Conservation (phyloP, 805 yeast genomes). For the Schwanniomyces pseudopolymorphus region DNA sequence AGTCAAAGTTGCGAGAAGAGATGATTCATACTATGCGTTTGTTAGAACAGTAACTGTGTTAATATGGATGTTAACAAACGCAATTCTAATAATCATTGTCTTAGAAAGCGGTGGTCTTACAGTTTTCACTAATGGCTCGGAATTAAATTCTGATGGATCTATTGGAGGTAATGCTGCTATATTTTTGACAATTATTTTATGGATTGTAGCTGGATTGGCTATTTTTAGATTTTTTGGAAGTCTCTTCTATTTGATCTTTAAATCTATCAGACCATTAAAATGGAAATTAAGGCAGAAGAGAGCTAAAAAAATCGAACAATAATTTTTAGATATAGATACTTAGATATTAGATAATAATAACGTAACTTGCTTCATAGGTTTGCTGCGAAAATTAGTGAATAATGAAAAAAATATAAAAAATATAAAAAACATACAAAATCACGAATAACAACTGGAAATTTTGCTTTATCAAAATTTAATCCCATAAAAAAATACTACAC, state of each 20-base stretch:
- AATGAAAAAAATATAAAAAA: not conserved
- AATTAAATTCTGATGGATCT: conserved; percentile 27
- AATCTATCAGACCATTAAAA: conserved; percentile 37
- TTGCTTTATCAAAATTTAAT: no score
- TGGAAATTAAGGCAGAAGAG: conserved; percentile 33
- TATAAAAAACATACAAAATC: not conserved
- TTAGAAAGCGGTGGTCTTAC: conserved; percentile 79
- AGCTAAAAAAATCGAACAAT: conserved; percentile 5
- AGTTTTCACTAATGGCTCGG: conserved; percentile 30
- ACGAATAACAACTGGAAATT: no score
- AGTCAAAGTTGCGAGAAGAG: conserved; percentile 27
- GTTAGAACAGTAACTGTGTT: conserved; percentile 87
- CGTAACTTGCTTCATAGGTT: no score
- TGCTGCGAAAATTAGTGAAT: not conserved
- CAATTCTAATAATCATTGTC: conserved; percentile 78
- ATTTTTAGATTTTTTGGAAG: conserved; percentile 80
- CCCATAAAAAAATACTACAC: no score
- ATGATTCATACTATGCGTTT: conserved; percentile 84
- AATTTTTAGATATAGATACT: not conserved
- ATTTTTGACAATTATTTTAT: conserved; percentile 80
- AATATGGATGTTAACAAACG: conserved; percentile 85
- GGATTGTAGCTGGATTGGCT: conserved; percentile 93
- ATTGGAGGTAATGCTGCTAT: conserved; percentile 51
- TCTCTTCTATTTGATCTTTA: conserved; percentile 49
- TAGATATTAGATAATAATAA: not conserved